phyloP scores from a whole-genome alignment of 352 stramenopile species.

The Globisporangium parvum region DNA sequence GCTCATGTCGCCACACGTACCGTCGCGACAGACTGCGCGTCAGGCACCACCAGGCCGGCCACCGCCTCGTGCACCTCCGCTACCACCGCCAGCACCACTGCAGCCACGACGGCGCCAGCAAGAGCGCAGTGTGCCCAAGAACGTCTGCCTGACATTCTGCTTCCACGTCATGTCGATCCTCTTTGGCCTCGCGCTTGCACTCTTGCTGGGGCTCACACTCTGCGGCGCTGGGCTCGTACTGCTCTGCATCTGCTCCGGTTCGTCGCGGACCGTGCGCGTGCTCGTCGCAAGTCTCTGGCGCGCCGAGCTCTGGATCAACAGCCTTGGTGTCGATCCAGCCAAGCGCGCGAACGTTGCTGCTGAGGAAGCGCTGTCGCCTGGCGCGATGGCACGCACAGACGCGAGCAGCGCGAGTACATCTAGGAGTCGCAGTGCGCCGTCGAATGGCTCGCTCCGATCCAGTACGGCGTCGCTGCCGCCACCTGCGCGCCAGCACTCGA shows the following conservation, averaged over 20 bases:
- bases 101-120: not conserved
- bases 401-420: too few species aligned
- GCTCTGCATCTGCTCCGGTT: slow-evolving; percentile 34
- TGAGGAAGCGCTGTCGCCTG: not conserved
- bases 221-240: slow-evolving; percentile 33
- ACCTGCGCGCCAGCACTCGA: not conserved
- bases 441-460: not conserved
- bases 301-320: slow-evolving; percentile 49
- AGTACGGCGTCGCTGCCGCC: not conserved
- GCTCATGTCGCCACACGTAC: not conserved
- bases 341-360: slow-evolving; percentile 9
- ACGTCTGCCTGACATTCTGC: slow-evolving; percentile 31
- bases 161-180: slow-evolving; percentile 51
- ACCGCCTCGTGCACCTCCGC: too few species aligned
- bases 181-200: slow-evolving; percentile 30
- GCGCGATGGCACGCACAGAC: not conserved
- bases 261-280: slow-evolving; percentile 27
- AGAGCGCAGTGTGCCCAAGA: slow-evolving; percentile 24
- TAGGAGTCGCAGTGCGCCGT: not conserved
- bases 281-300: slow-evolving; percentile 55
- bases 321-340: slow-evolving; percentile 13
- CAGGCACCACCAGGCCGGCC: not conserved
- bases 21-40: not conserved
- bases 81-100: too few species aligned
- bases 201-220: slow-evolving; percentile 32